Conservation (phyloP, 352 stramenopile genomes). For the Phytophthora fragariae region DNA sequence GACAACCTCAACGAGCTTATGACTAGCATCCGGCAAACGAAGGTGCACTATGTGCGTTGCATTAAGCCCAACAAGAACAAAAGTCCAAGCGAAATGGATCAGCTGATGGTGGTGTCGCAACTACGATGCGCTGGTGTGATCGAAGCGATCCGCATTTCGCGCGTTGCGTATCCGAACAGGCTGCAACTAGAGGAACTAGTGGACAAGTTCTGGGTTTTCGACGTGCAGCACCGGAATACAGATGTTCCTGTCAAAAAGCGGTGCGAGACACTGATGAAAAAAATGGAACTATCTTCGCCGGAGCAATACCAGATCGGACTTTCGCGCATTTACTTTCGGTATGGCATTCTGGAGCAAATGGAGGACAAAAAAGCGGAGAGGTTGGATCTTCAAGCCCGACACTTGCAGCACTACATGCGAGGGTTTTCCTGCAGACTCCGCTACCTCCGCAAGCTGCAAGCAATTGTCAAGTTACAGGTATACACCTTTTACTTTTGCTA, state of each 20-base stretch:
- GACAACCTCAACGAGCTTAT: slow-evolving; percentile 94
- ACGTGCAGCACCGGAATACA: slow-evolving; percentile 43
- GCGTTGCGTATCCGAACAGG: slow-evolving; percentile 97
- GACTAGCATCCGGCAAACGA: slow-evolving; percentile 93
- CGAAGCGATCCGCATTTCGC: slow-evolving; percentile 98
- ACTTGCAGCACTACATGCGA: slow-evolving; percentile 78
- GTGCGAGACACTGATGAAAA: slow-evolving; percentile 67
- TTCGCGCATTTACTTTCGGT: slow-evolving; percentile 86
- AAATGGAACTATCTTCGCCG: slow-evolving; percentile 67
- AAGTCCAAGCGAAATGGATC: slow-evolving; percentile 86
- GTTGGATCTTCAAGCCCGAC: slow-evolving; percentile 67
- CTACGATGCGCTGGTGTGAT: slow-evolving; percentile 98
- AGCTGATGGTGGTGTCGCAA: slow-evolving; percentile 95
- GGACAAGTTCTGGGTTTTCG: slow-evolving; percentile 86
- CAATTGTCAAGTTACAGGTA: slow-evolving; percentile 85
- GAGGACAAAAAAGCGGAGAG: slow-evolving; percentile 69
- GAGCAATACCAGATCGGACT: slow-evolving; percentile 81
- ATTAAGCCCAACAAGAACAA: slow-evolving; percentile 99
- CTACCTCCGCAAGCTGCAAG: slow-evolving; percentile 71
- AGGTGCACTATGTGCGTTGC: slow-evolving; percentile 99
- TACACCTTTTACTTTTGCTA: not conserved
- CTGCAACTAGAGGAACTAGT: slow-evolving; percentile 88
- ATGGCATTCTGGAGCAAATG: slow-evolving; percentile 81
- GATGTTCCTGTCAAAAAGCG: slow-evolving; percentile 53
- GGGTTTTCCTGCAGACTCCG: slow-evolving; percentile 66